Conservation (phyloP, 768 basidiomycete species). For the Kwoniella europaea region DNA sequence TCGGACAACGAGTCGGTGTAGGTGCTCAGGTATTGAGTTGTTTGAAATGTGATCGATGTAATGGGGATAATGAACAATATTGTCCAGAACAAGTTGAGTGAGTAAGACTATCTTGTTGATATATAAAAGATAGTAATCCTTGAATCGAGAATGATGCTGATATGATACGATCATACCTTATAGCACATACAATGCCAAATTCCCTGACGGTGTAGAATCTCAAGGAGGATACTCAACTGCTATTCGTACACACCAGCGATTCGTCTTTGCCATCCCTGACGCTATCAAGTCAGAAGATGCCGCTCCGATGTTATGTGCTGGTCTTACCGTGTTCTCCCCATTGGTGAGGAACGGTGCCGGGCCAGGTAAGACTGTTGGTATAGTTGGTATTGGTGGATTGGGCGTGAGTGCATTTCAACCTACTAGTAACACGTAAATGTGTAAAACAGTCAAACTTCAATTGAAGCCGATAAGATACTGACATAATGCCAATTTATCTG, state of each 20-base stretch:
- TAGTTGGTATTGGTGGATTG: slow-evolving; percentile 74
- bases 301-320: slow-evolving; percentile 59
- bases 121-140: background rate
- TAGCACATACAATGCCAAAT: slow-evolving; percentile 56
- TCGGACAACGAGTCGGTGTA: slow-evolving; percentile 67
- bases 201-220: slow-evolving; percentile 48
- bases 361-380: slow-evolving; percentile 69
- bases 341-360: slow-evolving; percentile 63
- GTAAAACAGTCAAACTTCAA: no score
- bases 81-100: slow-evolving; percentile 61
- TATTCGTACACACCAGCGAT: slow-evolving; percentile 54
- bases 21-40: slow-evolving; percentile 66
- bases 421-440: no score
- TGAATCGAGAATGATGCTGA: no score
- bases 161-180: background rate
- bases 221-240: slow-evolving; percentile 59
- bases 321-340: slow-evolving; percentile 59
- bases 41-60: slow-evolving; percentile 60
- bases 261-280: slow-evolving; percentile 59
- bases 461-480: no score
- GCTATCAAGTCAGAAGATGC: slow-evolving; percentile 51
- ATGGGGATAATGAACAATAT: slow-evolving; percentile 61
- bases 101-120: slow-evolving; percentile 10
- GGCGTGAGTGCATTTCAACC: slow-evolving; percentile 35
- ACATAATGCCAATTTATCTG: no score